Base-by-base conservation (phyloP, 2,329 filamentous ascomycete genomes). In the Microthyrium microscopicum region DNA sequence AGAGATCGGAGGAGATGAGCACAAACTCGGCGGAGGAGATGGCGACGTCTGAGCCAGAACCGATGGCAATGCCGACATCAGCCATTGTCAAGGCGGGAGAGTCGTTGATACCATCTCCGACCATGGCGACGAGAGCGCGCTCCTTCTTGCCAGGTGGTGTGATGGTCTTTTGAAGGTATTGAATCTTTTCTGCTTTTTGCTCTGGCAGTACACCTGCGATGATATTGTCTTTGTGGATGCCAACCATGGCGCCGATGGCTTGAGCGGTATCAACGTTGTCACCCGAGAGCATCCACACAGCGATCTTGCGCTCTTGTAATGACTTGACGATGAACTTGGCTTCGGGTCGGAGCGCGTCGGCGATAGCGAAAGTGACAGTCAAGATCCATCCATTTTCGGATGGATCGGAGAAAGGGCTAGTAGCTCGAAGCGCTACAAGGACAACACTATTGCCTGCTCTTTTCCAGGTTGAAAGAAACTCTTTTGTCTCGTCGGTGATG, bases 211-310 rank as follows among this genome's bases (percentile, higher is more conserved):
- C 83, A 41, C 82, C 82, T 8, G 85, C 83, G 40, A 92, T 79
- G 42, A 94, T 76, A 49, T 91, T 80, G 35, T 62, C 57, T 1
- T 62, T 46, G 0, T 72, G 66, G 41, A 94, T 93, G 16, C 81
- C 81, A 13, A 93, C 64, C 46, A 71, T 70, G 2, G 64, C 57
- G 1, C 79, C 85, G 3, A 94, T 81, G 0, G 83, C 82, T 15
- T 67, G 62, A 2, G 85, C 85, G 1, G 85, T 94, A n/a, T 62
- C 73, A n/a, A 63, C 59, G 48, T 93, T 93, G 58, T 94, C 85
- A 20, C 85, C 85, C 0, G 83, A 91, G 24, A 93, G 73, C 82
- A 94, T 91, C 73, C 77, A 93, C 4, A 92, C 78, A 20, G 74
- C 69, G 29, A 79, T 74, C 15, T 77, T 73, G 12, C 68, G 68